phyloP scores from a whole-genome alignment of 805 yeast species.

The Yarrowia sp. region DNA sequence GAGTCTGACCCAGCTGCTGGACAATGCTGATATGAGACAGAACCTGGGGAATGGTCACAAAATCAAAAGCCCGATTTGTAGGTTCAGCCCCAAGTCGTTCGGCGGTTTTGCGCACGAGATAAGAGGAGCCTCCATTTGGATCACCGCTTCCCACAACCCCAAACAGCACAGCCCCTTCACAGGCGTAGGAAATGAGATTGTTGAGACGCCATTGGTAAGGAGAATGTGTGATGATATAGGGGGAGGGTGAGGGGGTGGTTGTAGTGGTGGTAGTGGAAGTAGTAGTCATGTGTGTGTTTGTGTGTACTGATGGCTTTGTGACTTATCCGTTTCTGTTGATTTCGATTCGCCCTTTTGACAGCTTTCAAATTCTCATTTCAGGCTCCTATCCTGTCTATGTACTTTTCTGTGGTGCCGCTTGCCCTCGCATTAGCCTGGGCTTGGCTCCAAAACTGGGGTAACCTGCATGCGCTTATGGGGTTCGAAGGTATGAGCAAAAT shows the following conservation, averaged over 20 bases:
- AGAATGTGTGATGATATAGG: background rate
- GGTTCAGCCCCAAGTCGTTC: constrained; percentile 4
- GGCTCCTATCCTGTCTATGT: too few relatives aligned
- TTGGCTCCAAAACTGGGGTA: too few relatives aligned
- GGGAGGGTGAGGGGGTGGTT: background rate
- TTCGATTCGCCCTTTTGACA: too few relatives aligned
- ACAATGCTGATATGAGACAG: background rate
- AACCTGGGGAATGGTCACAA: constrained; percentile 15
- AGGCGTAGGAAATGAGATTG: constrained; percentile 7
- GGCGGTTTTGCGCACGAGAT: constrained; percentile 28
- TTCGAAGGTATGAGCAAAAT: too few relatives aligned
- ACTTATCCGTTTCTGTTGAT: too few relatives aligned
- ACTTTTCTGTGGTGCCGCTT: too few relatives aligned
- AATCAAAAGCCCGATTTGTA: constrained; percentile 12
- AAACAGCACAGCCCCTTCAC: constrained; percentile 12
- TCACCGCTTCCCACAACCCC: background rate
- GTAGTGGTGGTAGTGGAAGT: too few relatives aligned
- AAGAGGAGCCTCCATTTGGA: background rate
- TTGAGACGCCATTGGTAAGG: constrained; percentile 30
- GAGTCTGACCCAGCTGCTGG: constrained; percentile 32
- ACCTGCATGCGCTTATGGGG: too few relatives aligned
- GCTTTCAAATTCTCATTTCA: too few relatives aligned
- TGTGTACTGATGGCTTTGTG: too few relatives aligned
- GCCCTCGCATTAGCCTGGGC: too few relatives aligned
- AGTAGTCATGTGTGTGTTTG: too few relatives aligned